Base-by-base conservation (phyloP, 2,329 filamentous ascomycete species). In the Verticillium isaacii region DNA sequence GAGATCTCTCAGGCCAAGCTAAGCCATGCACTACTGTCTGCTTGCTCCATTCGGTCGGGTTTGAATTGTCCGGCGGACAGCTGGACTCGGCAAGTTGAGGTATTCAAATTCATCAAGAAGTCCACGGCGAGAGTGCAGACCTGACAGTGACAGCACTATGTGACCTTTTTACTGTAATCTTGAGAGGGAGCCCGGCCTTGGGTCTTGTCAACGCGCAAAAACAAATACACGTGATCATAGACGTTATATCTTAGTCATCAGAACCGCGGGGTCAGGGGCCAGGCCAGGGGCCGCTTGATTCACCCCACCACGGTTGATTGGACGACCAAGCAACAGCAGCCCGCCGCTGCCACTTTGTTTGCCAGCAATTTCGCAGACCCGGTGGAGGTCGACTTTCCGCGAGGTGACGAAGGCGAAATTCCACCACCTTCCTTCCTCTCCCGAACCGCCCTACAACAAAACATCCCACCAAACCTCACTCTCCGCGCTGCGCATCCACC, bases 221-320 rank as follows among this genome's bases (percentile, higher is more conserved):
- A 9, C n/a, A 11, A 36, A 36, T 5, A 23, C 61, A 62, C 61
- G 61, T 62, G 61, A 62, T 25, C 15, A 36, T n/a, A 11, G 19
- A 45, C n/a, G n/a, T 58, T 23, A 12, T 1, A 32, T 36, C 37
- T 63, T 59, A 58, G 59, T 61, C 59, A 61, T 56, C 56, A 12
- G 11, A 32, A 25, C n/a, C 50, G 45, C 61, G 50, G 57, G 50
- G 56, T 36, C 19, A 58, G 60, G 62, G 60, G 41, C 56, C 19
- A 60, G 34, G 34, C 34, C 34, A 36, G 34, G 34, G 23, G 32
- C 29, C 32, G 29, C 34, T 23, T 60, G 54, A 60, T 58, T 58
- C 29, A 63, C 67, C 69, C 68, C 70, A 71, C 73, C 68, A 68
- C 68, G 68, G 74, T 77, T 77, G 75, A 77, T 77, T 76, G 74